Percentiles rank a stretch among this genome's conserved stretches.
phyloP scores from a whole-genome alignment of 2,329 filamentous ascomycete species.

The Rhinocladiella similis region DNA sequence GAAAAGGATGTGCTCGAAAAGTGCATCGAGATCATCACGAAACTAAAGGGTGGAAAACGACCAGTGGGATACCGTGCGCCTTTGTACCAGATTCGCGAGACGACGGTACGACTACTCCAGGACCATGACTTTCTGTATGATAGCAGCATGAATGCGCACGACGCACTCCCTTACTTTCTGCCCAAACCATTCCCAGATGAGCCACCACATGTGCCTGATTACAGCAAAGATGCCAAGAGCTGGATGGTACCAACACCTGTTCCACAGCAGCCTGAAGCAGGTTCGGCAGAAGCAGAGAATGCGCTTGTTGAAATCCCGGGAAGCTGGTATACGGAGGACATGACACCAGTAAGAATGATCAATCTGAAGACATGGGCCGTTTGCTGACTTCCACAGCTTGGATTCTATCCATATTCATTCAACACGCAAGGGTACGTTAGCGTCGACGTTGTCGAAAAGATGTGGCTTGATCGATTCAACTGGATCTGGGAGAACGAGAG shows the following conservation, averaged over 20 bases:
- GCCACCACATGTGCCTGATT: conserved; percentile 42
- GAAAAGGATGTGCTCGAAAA: conserved; percentile 52
- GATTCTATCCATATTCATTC: conserved; percentile 43
- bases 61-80: conserved; percentile 54
- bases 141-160: conserved; percentile 52
- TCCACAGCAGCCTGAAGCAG: conserved; percentile 22
- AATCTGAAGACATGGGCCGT: background rate
- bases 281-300: conserved; percentile 27
- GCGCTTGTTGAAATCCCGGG: conserved; percentile 45
- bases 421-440: conserved; percentile 62
- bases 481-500: conserved; percentile 52
- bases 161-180: conserved; percentile 52
- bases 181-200: conserved; percentile 36
- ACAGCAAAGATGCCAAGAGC: conserved; percentile 41
- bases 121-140: conserved; percentile 53
- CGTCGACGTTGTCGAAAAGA: conserved; percentile 56
- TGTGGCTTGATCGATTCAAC: conserved; percentile 62
- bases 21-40: conserved; percentile 47
- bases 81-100: conserved; percentile 52
- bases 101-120: conserved; percentile 51
- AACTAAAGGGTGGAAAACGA: conserved; percentile 43
- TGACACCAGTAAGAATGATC: conserved; percentile 38
- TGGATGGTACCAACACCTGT: conserved; percentile 46
- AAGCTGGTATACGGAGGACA: conserved; percentile 49
- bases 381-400: conserved; percentile 32